Base-by-base conservation (phyloP, 2,329 filamentous ascomycete genomes). In the Aureobasidium sp. region DNA sequence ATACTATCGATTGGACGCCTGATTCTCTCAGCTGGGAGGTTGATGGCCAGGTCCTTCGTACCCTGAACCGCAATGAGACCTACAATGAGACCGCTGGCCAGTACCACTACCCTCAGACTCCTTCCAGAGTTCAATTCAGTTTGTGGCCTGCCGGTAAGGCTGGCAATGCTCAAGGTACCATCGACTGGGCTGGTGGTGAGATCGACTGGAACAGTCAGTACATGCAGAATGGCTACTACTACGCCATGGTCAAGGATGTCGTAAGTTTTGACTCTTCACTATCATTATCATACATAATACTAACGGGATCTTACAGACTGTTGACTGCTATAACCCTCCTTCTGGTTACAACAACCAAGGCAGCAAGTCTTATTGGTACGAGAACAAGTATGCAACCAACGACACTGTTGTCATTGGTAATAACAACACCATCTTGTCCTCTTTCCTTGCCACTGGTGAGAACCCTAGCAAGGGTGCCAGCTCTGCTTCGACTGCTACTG, bases 221-320 rank as follows among this genome's bases (percentile, higher is more conserved):
- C 75, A 93, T 97, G 81, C 79, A 90, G 77, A 82, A 90, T 71
- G 90, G 90, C 36, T 97, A 97, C 81, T 96, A 94, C 81, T 97
- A 88, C 73, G 89, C 92, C 60, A 84, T 84, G 47, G 84, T 97
- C 69, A 81, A 85, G 61, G 85, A 92, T 61, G 84, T 99, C 64
- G 52, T 55, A 55, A 55, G 52, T 55, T 32, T 43, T 15, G 82
- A 17, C 15, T 34, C 20, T 26, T 13, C 48, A 20, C 6, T 15
- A 26, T 29, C 5, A 37, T 43, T 2, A 17, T 20, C 10, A 13
- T 24, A 24, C 37, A 12, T 2, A 32, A 52, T 4, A 61, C 46
- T 62, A 39, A 55, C 37, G 12, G 4, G 7, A 44, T 20, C 20
- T 20, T 20, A 55, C 17, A 55, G 52, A 48, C 79, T n/a, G 86